Evolutionary conservation across 163 green algal genomes (phyloP), one percentile per base, ranked within the genome.

Genomic region (Botryococcus braunii): DNA sequence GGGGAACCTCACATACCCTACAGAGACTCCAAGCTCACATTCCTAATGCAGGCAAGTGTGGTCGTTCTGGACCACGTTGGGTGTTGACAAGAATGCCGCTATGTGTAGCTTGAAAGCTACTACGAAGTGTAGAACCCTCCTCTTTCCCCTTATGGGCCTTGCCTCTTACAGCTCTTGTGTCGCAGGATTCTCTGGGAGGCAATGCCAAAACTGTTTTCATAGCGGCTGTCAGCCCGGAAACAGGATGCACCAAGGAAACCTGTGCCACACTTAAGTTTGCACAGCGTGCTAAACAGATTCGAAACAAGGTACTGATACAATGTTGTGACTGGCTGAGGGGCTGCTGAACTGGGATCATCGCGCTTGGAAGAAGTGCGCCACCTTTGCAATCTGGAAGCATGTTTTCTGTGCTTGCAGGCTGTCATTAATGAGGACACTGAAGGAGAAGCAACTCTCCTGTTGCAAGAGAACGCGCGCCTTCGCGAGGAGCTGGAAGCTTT

Each of bases 121-220:
- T n/a, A n/a, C n/a, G n/a, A n/a, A n/a, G n/a, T n/a, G n/a, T n/a
- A n/a, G n/a, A n/a, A n/a, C n/a, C n/a, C n/a, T n/a, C n/a, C n/a
- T n/a, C n/a, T n/a, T n/a, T n/a, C n/a, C n/a, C n/a, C n/a, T n/a
- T n/a, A n/a, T n/a, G n/a, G n/a, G n/a, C n/a, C n/a, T n/a, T n/a
- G n/a, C n/a, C n/a, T n/a, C n/a, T n/a, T n/a, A n/a, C n/a, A n/a
- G n/a, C n/a, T 27, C 50, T 60, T n/a, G 9, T 2, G 27, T 36
- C 74, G 39, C 76, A 96, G 85, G 89, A 95, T 34, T 89, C 85
- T 0, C 78, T 97, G 23, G 91, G 91, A 25, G 91, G 91, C 41
- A 95, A 96, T 70, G 88, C 88, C 32, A 95, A 94, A 74, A 96
- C 87, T 9, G 84, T 89, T 21, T 89, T 98, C 72, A 90, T 98